Evolutionary conservation across 2,329 filamentous ascomycete species (phyloP), one percentile per base, ranked within the genome.

Genomic region (Fusarium sp.): DNA sequence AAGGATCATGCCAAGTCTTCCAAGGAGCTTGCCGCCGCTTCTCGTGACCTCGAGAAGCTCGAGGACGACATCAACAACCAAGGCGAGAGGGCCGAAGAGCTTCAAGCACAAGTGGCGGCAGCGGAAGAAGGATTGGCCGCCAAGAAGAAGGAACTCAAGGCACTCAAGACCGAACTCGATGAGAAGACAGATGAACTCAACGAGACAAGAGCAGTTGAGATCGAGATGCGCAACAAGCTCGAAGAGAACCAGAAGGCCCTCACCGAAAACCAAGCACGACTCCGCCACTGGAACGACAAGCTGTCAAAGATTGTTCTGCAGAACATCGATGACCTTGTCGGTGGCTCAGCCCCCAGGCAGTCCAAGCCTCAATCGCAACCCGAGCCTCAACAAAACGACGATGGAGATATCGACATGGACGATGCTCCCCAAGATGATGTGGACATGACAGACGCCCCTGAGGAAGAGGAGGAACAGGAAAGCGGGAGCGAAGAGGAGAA

Each of bases 161-260:
- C 87, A 11, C 80, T 98, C 57, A 99, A 98, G 81, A 83, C 87
- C 6, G 92, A 97, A 73, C 85, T 98, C 12, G 95, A 99, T 70
- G 90, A 92, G 73, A 97, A 94, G 83, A 91, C 89, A 3, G 83
- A 90, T 0, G 93, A 97, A 77, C 85, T 98, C 58, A 97, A 98
- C 76, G 91, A 93, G 75, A 97, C 92, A 0, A 89, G 95, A 11
- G 94, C 93, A 1, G 84, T 91, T 4, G 96, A 99, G 79, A 97
- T 99, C 65, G 96, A 99, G 80, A 97, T 98, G 94, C 92, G 92
- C 67, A 98, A 98, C 81, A 97, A 97, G 82, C 89, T 99, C 2
- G 96, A 98, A 76, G 95, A 98, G 77, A 96, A 95, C 78, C 92
- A 97, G 71, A 99, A 99, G 81, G 88, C 91, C 11, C 86, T 98